These are phyloP conservation scores for Arachnomyces sp. DNA, from an alignment of 2,329 filamentous ascomycete genomes.

Conservation along the genomic window DNA sequence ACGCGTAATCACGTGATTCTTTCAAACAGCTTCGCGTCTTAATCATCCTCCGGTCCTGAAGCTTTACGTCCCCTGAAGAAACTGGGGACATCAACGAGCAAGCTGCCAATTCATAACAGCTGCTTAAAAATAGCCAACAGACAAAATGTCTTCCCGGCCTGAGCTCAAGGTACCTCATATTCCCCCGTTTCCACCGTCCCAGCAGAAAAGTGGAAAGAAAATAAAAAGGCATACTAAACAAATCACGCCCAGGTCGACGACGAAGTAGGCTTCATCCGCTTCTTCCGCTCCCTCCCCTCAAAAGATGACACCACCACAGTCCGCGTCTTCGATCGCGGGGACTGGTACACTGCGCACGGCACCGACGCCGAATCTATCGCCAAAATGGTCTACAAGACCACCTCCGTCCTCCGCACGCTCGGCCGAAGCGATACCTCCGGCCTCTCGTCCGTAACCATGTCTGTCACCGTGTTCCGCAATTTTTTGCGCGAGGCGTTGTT, in stretches of 20 bases:
- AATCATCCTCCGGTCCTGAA: conserved; percentile 5
- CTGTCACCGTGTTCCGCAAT: conserved; percentile 86
- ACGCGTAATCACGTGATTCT: conserved; percentile 27
- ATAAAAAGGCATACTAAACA: conserved; percentile 9
- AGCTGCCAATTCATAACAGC: conserved; percentile 2
- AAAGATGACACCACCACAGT: conserved; percentile 59
- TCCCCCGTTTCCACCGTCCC: conserved; percentile 8
- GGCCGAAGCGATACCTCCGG: conserved; percentile 77
- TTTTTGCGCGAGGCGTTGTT: conserved; percentile 93
- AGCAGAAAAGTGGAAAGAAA: conserved; percentile 4
- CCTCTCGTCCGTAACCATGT: conserved; percentile 89
- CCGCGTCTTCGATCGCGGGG: conserved; percentile 84
- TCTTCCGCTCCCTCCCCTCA: conserved; percentile 76
- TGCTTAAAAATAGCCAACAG: conserved; percentile 8
- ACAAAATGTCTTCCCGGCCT: conserved; percentile 60
- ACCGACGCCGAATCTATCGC: conserved; percentile 41
- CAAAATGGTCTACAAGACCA: conserved; percentile 87
- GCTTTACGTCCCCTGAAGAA: conserved; percentile 1
- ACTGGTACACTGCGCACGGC: conserved; percentile 72
- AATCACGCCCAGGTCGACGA: conserved; percentile 65
- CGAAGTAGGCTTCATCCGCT: conserved; percentile 92
- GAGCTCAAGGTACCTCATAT: conserved; percentile 54
- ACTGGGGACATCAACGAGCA: no score
- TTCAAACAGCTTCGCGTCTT: conserved; percentile 17
- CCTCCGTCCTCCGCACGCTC: conserved; percentile 83